Percentiles rank a stretch among this genome's conserved stretches.
Conservation (phyloP, 768 basidiomycete genomes). For the Rhizopogon vinicolor region DNA sequence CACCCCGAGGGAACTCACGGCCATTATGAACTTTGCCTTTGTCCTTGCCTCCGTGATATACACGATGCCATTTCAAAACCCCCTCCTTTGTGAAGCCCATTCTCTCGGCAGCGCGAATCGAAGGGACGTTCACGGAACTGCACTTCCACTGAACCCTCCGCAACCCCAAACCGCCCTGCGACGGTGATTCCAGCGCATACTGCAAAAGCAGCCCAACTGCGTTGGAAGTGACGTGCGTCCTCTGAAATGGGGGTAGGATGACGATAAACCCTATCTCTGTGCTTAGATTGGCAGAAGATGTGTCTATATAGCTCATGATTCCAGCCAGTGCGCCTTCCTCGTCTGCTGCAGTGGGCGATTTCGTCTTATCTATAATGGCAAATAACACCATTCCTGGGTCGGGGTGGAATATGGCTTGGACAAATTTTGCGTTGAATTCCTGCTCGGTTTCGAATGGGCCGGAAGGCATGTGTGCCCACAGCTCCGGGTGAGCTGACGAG, state of each 20-base stretch:
- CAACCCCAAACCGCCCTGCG: constrained; percentile 34
- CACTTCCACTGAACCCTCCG: constrained; percentile 43
- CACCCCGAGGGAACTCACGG: constrained; percentile 15
- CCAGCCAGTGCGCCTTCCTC: constrained; percentile 32
- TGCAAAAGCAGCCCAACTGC: constrained; percentile 30
- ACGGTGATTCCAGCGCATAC: constrained; percentile 25
- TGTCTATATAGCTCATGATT: constrained; percentile 27
- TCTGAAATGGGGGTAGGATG: constrained; percentile 32
- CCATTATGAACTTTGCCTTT: constrained; percentile 21
- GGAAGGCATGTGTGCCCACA: constrained; percentile 43
- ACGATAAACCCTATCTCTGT: constrained; percentile 31
- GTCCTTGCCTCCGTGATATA: constrained; percentile 24
- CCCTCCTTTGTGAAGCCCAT: constrained; percentile 47
- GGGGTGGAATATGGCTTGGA: neutral
- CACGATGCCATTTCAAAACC: constrained; percentile 29
- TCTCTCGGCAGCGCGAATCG: constrained; percentile 34
- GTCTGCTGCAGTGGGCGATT: constrained; percentile 20
- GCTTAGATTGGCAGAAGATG: constrained; percentile 11
- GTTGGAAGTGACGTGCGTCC: constrained; percentile 39
- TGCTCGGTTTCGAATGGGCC: constrained; percentile 33
- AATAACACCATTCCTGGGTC: constrained; percentile 20
- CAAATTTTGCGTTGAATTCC: neutral
- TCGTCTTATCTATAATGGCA: constrained; percentile 37
- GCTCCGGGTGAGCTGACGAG: constrained; percentile 27
- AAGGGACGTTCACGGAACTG: constrained; percentile 31